Percentiles rank a stretch among this genome's conserved stretches.
phyloP scores from a whole-genome alignment of 1,284 basidiomycete species.

The Pseudozyma tsukubaensis region DNA sequence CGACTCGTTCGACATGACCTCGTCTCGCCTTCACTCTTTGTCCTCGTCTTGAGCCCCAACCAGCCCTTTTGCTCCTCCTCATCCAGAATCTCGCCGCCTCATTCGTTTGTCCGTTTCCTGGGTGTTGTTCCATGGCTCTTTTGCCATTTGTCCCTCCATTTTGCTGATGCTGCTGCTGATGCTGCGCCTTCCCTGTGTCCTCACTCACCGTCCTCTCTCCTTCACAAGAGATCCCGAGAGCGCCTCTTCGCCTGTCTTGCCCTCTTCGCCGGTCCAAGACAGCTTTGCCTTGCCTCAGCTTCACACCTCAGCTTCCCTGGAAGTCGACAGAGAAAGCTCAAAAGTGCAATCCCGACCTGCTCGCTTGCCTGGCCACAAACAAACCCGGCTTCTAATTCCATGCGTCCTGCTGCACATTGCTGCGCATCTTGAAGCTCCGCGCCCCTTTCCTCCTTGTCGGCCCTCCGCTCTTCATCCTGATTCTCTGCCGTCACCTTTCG shows the following conservation, averaged over 20 bases:
- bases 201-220: neutral
- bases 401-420: conserved; percentile 25
- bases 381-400: conserved; percentile 39
- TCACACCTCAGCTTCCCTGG: neutral
- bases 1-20: no score
- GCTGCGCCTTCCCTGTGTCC: neutral
- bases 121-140: neutral
- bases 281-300: neutral
- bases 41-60: no score
- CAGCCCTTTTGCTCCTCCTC: neutral
- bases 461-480: neutral
- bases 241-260: neutral
- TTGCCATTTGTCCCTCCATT: neutral
- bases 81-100: neutral
- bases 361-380: conserved; percentile 33
- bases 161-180: neutral
- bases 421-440: conserved; percentile 3
- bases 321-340: neutral
- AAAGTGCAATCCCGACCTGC: neutral
- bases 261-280: neutral
- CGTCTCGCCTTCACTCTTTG: no score
- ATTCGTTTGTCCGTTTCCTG: neutral
- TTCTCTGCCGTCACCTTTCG: neutral
- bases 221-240: neutral
- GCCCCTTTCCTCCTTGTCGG: neutral